phyloP scores from a whole-genome alignment of 2,329 filamentous ascomycete genomes.

The Botrytis deweyae region DNA sequence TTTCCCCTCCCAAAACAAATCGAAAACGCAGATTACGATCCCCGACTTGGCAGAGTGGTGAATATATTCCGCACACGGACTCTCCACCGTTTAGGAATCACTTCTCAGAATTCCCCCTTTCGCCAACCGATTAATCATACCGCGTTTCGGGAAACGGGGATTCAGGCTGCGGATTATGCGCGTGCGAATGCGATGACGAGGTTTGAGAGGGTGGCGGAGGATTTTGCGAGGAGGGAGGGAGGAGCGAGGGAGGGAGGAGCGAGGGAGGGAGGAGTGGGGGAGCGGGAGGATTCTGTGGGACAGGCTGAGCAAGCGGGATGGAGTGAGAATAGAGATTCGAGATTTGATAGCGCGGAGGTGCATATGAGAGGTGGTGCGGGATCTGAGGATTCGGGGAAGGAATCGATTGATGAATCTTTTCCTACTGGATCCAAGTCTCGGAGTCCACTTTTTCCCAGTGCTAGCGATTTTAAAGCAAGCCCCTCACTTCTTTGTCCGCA shows the following conservation, averaged over 20 bases:
- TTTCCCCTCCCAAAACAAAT: too few species aligned
- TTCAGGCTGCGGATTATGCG: background rate
- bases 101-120: background rate
- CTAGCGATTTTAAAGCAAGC: background rate
- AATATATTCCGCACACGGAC: background rate
- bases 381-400: background rate
- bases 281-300: too few species aligned
- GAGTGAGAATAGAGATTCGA: too few species aligned
- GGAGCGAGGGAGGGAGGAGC: too few species aligned
- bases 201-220: background rate
- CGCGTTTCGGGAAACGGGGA: background rate
- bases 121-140: fast-evolving
- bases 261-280: background rate
- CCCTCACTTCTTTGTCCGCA: background rate
- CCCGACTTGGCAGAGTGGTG: background rate
- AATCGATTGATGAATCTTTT: background rate
- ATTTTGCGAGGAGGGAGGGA: background rate
- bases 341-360: background rate
- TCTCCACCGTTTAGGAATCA: background rate
- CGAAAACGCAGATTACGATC: background rate
- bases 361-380: background rate
- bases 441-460: too few species aligned
- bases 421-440: fast-evolving
- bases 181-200: background rate
- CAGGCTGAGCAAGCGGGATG: background rate